phyloP scores from a whole-genome alignment of 345 rosid species.

The Populus ilicifolia region DNA sequence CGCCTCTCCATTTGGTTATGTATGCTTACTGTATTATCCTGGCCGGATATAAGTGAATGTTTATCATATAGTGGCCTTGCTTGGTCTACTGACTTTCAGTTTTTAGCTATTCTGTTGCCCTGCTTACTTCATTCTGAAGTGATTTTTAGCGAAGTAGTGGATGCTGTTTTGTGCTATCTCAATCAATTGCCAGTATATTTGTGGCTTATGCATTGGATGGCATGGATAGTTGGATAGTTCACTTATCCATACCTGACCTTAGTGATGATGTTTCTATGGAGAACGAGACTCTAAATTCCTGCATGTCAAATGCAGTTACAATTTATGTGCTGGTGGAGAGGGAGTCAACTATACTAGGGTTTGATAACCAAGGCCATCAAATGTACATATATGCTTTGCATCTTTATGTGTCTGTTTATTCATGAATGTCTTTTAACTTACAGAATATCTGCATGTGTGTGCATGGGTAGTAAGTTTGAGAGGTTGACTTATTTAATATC shows the following conservation, averaged over 20 bases:
- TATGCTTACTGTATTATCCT: neutral
- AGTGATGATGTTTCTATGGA: neutral
- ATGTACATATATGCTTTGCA: neutral
- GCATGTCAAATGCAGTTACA: neutral
- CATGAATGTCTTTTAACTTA: neutral
- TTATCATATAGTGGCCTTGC: neutral
- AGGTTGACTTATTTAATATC: neutral
- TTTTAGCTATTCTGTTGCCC: neutral
- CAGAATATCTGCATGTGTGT: neutral
- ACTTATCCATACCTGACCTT: neutral
- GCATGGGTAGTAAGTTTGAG: neutral
- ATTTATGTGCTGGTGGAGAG: neutral
- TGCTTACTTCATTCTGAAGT: neutral
- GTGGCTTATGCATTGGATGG: neutral
- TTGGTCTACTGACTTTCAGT: neutral
- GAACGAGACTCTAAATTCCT: neutral
- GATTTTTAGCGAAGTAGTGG: neutral
- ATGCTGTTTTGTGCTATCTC: neutral
- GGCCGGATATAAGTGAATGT: neutral
- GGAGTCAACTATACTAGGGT: neutral
- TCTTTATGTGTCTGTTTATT: neutral
- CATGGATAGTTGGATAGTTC: neutral
- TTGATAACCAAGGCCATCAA: neutral
- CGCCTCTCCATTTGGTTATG: no score
- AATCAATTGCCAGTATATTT: neutral